Conservation (phyloP, 2,329 filamentous ascomycete species). For the Domatiomyces globalis region DNA sequence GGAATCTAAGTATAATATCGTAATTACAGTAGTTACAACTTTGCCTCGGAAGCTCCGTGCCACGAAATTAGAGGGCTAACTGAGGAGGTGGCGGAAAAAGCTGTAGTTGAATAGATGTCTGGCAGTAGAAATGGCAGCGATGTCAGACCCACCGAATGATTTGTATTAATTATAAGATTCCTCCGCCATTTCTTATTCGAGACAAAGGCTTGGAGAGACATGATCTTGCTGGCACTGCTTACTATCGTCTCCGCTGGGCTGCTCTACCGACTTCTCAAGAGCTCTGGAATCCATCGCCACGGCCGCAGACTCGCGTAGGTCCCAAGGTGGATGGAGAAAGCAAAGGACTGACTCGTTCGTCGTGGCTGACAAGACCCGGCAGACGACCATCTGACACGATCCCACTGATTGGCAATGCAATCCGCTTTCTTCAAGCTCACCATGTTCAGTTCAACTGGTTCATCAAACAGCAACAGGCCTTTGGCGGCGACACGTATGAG, state of each 20-base stretch:
- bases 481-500: conserved; percentile 47
- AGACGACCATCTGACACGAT: conserved; percentile 18
- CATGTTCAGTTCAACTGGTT: conserved; percentile 52
- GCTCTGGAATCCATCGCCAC: background rate
- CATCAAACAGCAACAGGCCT: conserved; percentile 40
- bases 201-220: background rate
- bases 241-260: background rate
- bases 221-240: background rate
- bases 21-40: too few species aligned
- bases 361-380: background rate
- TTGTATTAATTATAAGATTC: too few species aligned
- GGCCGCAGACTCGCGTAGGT: background rate
- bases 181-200: too few species aligned
- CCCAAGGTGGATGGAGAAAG: background rate
- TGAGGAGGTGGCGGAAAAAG: too few species aligned
- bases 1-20: too few species aligned
- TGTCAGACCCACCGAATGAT: too few species aligned
- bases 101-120: too few species aligned
- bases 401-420: conserved; percentile 46
- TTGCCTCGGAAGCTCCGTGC: too few species aligned
- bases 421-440: conserved; percentile 46
- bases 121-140: too few species aligned
- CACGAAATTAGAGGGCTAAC: too few species aligned
- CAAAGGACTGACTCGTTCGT: background rate
- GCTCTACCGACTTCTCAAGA: background rate